Evolutionary conservation across 2,329 filamentous ascomycete genomes (phyloP).

Genomic region (Lachnellula arida): DNA sequence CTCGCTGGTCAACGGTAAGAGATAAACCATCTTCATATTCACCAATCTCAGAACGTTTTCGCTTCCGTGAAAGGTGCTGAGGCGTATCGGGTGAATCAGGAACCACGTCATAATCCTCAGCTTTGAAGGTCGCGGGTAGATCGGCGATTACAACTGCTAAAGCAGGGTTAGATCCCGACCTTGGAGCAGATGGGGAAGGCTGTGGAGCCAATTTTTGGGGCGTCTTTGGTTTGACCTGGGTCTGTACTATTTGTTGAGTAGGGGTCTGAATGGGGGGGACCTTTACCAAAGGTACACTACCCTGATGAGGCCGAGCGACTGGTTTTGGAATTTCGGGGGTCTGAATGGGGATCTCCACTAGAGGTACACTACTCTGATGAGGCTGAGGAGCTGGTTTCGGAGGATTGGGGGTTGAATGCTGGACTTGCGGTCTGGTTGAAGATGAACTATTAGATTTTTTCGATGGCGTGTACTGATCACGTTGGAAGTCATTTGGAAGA

Average conservation of each 20-base stretch:
- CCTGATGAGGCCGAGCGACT: background rate
- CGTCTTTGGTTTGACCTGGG: constrained; percentile 2
- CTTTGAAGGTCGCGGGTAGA: constrained; percentile 19
- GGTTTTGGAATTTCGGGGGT: background rate
- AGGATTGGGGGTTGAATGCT: constrained; percentile 43
- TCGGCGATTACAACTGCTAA: constrained; percentile 27
- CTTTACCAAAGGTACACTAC: no score
- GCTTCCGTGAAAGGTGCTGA: constrained; percentile 36
- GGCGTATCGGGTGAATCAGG: constrained; percentile 27
- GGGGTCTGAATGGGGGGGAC: background rate
- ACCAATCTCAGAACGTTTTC: constrained; percentile 46
- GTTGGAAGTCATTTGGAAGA: constrained; percentile 18
- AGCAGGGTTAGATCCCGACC: constrained; percentile 11
- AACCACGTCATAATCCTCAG: constrained; percentile 27
- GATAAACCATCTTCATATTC: constrained; percentile 54
- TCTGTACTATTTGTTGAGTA: constrained; percentile 8
- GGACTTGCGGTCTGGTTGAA: constrained; percentile 29
- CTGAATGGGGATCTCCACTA: background rate
- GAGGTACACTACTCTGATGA: background rate
- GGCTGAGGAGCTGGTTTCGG: constrained; percentile 36
- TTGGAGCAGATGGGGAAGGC: background rate
- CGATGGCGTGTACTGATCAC: constrained; percentile 29
- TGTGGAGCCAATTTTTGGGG: constrained; percentile 1
- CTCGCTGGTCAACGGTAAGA: constrained; percentile 69
- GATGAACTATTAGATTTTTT: constrained; percentile 24